Evolutionary conservation across 2,329 filamentous ascomycete genomes (phyloP), one percentile per base, ranked within the genome.

Genomic region (Xylariaceae sp.): DNA sequence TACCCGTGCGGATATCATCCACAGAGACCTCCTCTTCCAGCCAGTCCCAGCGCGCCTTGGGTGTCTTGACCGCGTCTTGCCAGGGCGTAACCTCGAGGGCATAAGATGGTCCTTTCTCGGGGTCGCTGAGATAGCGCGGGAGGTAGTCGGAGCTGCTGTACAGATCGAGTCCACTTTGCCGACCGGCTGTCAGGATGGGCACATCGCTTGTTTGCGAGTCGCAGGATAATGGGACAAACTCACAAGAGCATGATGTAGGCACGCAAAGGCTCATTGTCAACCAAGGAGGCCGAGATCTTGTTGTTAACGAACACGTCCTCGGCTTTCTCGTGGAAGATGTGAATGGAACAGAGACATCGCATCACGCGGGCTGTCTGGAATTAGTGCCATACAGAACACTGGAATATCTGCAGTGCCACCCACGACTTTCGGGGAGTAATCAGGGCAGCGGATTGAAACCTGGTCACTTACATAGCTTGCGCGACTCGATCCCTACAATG

Each of bases 221-320:
- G 12, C 11, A 27, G 27, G n/a, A 33, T 7, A 7, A 15, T 6
- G n/a, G 11, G 18, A 33, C 27, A 19, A 15, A 63, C 63, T 48
- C 54, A 68, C 66, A 67, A 67, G 14, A 66, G 44, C 39, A 67
- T 44, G 15, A 69, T 57, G 45, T 69, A 70, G 19, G 68, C 65
- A 5, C 67, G 58, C 2, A 71, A 52, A 2, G 59, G 62, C 43
- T 70, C 66, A 43, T 70, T 70, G 6, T 52, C 45, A 1, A 70
- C 65, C 7, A 71, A 49, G 0, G 64, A 59, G 32, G 53, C 52
- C 5, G 68, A 69, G n/a, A 70, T 64, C n/a, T 42, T 35, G 51
- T 70, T 70, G 45, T 71, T 70, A 32, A 62, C 58, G 52, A 68
- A 70, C 5, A 51, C 42, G 39, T 69, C 63, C 27, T 60, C 55